Base-by-base conservation (phyloP, 2,329 filamentous ascomycete species). In the Xylaria sp. region DNA sequence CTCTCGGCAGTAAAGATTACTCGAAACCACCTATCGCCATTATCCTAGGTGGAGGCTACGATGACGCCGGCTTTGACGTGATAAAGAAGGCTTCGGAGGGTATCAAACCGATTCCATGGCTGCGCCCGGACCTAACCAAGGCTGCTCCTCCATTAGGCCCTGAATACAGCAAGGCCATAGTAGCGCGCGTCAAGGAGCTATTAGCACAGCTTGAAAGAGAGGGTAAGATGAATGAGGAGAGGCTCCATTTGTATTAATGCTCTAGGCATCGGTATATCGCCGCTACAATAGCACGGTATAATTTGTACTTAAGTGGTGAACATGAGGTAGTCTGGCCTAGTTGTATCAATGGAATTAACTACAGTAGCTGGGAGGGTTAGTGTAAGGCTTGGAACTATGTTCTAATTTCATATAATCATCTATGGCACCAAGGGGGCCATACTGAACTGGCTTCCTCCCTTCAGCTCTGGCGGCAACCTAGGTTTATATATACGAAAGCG, bases 1-100 rank as follows among this genome's bases (percentile, higher is more conserved):
- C 55, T 8, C 56, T 75, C 28, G 74, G 74, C 9, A 70, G 65
- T 34, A 72, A 70, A 23, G 67, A 74, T 23, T 75, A 76, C 63
- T 70, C 70, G 4, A 50, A 57, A 28, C 34, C 65, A 2, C 69
- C 70, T 0, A 28, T 65, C 15, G 71, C 74, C 5, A 50, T 76
- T 0, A 67, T 76, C 32, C 30, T 74, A 8, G 73, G 74, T 8
- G 74, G 41, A 3, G 74, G 67, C 2, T 76, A 70, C 63, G 66
- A 74, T 18, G 73, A 74, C 34, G 63, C 62, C 2, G 70, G 9
- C 1, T 36, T 48, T 15, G 58, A 69, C 41, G 45, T 58, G 5
- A 67, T 75, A 66, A 70, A 69, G 58, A 46, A 64, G 55, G 71
- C 73, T 20, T 43, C 68, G 15, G 57, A 39, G 28, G 66, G 69